Evolutionary conservation across 768 basidiomycete genomes (phyloP), one percentile per base, ranked within the genome.

Genomic region (Clavaria fumosa): DNA sequence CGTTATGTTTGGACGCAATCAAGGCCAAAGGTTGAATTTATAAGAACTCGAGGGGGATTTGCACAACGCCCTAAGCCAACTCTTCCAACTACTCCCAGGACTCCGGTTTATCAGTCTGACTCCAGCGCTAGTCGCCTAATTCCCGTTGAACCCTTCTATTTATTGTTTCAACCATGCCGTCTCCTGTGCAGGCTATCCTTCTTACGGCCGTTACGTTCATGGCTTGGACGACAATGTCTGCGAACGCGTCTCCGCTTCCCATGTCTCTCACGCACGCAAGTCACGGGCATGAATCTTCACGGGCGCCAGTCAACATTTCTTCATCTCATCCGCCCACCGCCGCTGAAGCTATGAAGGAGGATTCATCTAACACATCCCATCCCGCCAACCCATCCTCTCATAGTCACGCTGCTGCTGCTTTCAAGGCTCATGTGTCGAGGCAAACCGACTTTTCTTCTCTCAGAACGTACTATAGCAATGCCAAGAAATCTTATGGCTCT

Each of bases 141-240:
- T 38, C 27, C 48, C 45, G 47, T 48, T 46, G 46, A 31, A 22
- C 41, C 41, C 38, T 43, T 27, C 27, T 32, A 23, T 31, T 42
- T 35, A 31, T 43, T 30, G 30, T 42, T 19, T 27, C 34, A n/a
- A 36, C n/a, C 38, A 58, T 53, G 56, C 49, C 56, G 43, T 58
- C 54, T 15, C 38, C 61, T 48, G 50, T 52, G 48, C 62, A 57
- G 44, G 52, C 57, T 45, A 39, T 64, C 42, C 50, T 62, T 43
- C 41, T 66, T 49, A 59, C 58, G 39, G 56, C 61, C 33, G 46
- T 61, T 42, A 55, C 51, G 40, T 54, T 71, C 45, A 50, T 58
- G 34, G 49, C 57, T 31, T 48, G 62, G 39, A 41, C 49, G 24
- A 40, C 47, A 21, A 44, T 48, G 31, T 35, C 15, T 37, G 54